phyloP scores from a whole-genome alignment of 1,284 basidiomycete genomes.

The Erythrobasidium hasegawianum region DNA sequence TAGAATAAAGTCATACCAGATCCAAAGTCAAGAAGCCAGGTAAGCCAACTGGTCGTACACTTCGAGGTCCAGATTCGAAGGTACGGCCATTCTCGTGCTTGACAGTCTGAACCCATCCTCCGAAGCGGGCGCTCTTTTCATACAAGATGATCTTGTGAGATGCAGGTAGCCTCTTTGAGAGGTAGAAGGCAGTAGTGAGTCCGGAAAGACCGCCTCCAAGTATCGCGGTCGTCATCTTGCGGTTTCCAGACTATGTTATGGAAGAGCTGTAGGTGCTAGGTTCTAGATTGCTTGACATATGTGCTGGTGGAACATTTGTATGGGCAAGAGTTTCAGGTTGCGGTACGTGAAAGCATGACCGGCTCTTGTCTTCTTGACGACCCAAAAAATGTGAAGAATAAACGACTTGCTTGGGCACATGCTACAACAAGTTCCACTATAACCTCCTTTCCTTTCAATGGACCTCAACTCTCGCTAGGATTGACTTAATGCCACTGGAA shows the following conservation, averaged over 20 bases:
- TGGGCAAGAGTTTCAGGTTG: no score
- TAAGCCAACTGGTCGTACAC: slow-evolving; percentile 68
- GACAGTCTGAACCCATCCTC: slow-evolving; percentile 79
- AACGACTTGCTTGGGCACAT: no score
- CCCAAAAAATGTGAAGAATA: no score
- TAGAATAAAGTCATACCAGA: slow-evolving; percentile 59
- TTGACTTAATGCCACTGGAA: no score
- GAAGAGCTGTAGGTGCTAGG: no score
- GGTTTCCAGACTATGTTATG: neutral
- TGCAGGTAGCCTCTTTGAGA: slow-evolving; percentile 62
- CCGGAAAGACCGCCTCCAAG: slow-evolving; percentile 79
- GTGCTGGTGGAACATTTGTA: no score
- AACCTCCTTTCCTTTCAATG: no score
- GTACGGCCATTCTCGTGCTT: slow-evolving; percentile 54
- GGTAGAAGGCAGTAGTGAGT: slow-evolving; percentile 72
- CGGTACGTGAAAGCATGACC: no score
- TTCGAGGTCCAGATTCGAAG: slow-evolving; percentile 78
- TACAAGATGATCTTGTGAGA: slow-evolving; percentile 61
- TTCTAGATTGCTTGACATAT: no score
- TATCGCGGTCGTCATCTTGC: slow-evolving; percentile 56
- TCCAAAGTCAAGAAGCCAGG: slow-evolving; percentile 58
- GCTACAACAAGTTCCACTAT: no score
- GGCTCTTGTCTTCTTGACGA: no score
- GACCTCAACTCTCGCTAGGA: no score
- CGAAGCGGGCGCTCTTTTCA: slow-evolving; percentile 63